These are phyloP conservation scores for Bigelowiella natans DNA, from an alignment of 78 protist genomes.

Conservation along the genomic window DNA sequence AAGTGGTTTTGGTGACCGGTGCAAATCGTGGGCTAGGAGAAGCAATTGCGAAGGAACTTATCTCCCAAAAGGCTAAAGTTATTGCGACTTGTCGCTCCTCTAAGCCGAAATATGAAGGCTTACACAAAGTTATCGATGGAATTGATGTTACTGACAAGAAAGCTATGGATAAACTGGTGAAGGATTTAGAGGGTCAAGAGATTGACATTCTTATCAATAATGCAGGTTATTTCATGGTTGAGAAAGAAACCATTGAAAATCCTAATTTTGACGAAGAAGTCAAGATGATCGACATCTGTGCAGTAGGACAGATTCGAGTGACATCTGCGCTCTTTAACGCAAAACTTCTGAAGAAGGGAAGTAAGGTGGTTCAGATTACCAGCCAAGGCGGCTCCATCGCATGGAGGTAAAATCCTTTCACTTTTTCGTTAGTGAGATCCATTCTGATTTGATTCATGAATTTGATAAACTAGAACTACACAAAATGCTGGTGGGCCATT, in stretches of 20 bases:
- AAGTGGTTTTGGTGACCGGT: neutral
- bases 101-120: neutral
- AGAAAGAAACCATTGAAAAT: neutral
- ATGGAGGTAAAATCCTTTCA: no score
- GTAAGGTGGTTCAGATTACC: neutral
- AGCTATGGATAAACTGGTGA: neutral
- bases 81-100: neutral
- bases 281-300: conserved; percentile 23
- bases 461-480: no score
- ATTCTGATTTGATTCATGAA: no score
- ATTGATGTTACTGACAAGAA: conserved; percentile 4
- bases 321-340: neutral
- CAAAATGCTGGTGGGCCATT: neutral
- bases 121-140: neutral
- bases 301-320: conserved; percentile 22
- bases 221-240: conserved; percentile 30
- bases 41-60: neutral
- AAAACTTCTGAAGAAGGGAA: neutral
- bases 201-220: conserved; percentile 23
- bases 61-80: neutral
- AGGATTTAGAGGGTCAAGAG: neutral
- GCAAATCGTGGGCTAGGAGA: neutral
- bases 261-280: conserved; percentile 5
- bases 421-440: no score
- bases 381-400: neutral